Evolutionary conservation across 345 rosid species (phyloP), one percentile per base, ranked within the genome.

Genomic region (Melaleuca quinquenervia): DNA sequence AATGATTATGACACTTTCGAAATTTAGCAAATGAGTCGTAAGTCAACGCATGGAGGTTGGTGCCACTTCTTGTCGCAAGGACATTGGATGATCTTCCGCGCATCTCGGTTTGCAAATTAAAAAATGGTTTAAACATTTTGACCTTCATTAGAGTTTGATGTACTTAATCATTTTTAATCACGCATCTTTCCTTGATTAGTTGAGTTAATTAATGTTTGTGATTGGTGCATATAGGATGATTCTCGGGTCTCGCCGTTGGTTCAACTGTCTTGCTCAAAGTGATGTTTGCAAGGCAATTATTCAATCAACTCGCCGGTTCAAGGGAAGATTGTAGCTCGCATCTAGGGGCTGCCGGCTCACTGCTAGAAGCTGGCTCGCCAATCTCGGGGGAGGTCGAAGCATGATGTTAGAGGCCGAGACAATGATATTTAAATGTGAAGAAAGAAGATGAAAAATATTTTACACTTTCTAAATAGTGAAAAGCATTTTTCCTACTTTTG

Each of bases 231-330:
- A 83, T 85, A 0, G 91, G 92, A 44, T 87, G 91, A 64, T 52
- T 93, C 6, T 92, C 89, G 6, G 96, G 93, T 50, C 82, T 92
- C 82, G 92, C 90, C 11, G 87, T 94, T 82, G 96, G 96, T 2
- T 90, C 91, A 93, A 91, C 94, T 3, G 90, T 92, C 51, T 51
- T 85, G 41, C 60, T 94, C 55, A 91, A 87, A n/a, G 92, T 92
- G 52, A 85, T 91, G 12, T 88, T 94, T 32, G 96, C 92, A 3
- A 94, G 94, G 93, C 92, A 82, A 49, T 15, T 56, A 24, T 24
- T 56, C 26, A 56, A n/a, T n/a, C n/a, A n/a, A n/a, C n/a, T n/a
- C n/a, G n/a, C n/a, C n/a, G n/a, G n/a, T n/a, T n/a, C n/a, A n/a
- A n/a, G n/a, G n/a, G n/a, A n/a, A n/a, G n/a, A n/a, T n/a, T n/a